Evolutionary conservation across 129 eudicot genomes (phyloP).

Genomic region (Flaveria sonorensis): DNA sequence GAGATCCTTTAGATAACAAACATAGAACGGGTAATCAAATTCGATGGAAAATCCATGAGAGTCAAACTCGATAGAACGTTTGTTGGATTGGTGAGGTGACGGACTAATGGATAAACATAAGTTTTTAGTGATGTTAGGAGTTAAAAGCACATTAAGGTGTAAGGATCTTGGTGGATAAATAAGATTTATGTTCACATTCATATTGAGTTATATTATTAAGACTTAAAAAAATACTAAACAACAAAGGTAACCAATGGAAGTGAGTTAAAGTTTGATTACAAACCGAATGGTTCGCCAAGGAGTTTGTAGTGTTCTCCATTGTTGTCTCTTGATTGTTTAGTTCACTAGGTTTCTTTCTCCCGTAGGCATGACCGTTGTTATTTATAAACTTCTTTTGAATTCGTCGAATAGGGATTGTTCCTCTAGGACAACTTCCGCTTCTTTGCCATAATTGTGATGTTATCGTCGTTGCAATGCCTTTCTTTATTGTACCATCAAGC

Average conservation of each 20-base stretch:
- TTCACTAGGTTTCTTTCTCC: conserved; percentile 39
- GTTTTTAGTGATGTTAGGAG: background rate
- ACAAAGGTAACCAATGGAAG: background rate
- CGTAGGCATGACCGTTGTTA: conserved; percentile 11
- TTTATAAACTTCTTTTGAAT: conserved; percentile 14
- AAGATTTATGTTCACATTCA: no score
- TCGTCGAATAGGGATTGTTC: conserved; percentile 56
- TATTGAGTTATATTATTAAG: no score
- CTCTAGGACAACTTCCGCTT: conserved; percentile 63
- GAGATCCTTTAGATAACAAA: no score
- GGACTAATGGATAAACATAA: no score
- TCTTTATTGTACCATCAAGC: conserved; percentile 24
- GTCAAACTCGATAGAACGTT: no score
- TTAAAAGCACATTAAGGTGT: background rate
- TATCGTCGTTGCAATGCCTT: conserved; percentile 19
- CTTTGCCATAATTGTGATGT: conserved; percentile 60
- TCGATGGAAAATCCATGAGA: no score
- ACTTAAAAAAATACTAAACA: background rate
- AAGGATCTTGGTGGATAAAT: background rate
- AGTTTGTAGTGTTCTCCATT: conserved; percentile 19
- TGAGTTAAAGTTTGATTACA: conserved; percentile 19
- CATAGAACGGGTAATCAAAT: no score
- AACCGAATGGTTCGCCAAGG: conserved; percentile 51
- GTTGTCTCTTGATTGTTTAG: conserved; percentile 14
- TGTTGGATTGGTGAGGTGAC: no score